Base-by-base conservation (phyloP, 352 stramenopile genomes). In the Phytophthora podocarpi region DNA sequence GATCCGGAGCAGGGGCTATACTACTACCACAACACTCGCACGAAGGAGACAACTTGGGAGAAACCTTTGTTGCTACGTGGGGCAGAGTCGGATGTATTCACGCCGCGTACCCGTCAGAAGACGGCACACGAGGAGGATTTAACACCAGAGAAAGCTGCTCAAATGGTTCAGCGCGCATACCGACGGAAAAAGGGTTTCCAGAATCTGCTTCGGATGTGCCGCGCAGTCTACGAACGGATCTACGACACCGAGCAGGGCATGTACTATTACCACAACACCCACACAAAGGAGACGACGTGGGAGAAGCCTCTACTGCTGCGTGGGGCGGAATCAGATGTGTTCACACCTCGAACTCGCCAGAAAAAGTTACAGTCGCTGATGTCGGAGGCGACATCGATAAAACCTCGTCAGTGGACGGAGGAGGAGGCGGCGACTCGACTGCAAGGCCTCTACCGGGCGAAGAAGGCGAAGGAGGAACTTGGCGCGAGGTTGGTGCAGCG, bases 181-280 rank as follows among this genome's bases (percentile, higher is more conserved):
- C 70, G 81, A 11, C 72, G 67, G 16, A 72, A 74, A 24, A 64
- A 55, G 7, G 83, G 79, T 6, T 89, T 89, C 28, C 57, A 66
- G 8, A 61, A 53, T 18, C 56, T 93, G 6, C 59, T 85, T 28
- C 28, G 61, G 47, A 59, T 89, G 21, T 84, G 70, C 31, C 69
- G 67, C 27, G 47, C 70, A 4, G 78, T 90, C 21, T 91, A 93
- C 48, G 79, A 90, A 57, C 74, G 79, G 37, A 85, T 93, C 31
- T 91, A 81, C 32, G 85, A 94, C 32, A 57, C 78, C 5, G 68
- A 69, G 0, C 51, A 73, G 27, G 59, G 73, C 12, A 52, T 55
- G 30, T 94, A 81, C 57, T 93, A 89, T 58, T 94, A 90, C 66
- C 79, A 91, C 69, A 94, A 93, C 67, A 94, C 80, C 2, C 72